Percentiles rank a stretch among this genome's conserved stretches.
Conservation (phyloP, 345 rosid species). For the sweet orange (Citrus sinensis) region DNA sequence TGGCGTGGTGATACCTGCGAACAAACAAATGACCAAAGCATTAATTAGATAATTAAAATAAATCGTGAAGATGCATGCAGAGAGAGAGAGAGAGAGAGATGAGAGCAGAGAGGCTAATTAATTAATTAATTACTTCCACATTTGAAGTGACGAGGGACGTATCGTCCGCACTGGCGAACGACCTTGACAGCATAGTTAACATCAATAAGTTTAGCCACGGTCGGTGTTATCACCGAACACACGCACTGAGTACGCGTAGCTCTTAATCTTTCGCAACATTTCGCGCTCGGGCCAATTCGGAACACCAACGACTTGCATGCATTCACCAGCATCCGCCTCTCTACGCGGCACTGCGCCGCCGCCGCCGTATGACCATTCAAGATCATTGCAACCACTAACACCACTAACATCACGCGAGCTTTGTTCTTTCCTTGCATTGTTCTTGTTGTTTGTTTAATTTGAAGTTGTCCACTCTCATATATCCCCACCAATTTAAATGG, state of each 20-base stretch:
- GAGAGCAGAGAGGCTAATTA: not conserved
- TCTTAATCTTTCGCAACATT: slow-evolving; percentile 15
- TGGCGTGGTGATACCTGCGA: not conserved
- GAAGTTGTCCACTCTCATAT: too few species aligned
- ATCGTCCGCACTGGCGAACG: slow-evolving; percentile 21
- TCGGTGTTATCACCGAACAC: slow-evolving; percentile 16
- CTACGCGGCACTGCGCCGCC: slow-evolving; percentile 4
- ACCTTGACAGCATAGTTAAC: slow-evolving; percentile 8
- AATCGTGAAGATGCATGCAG: not conserved
- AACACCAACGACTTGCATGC: slow-evolving; percentile 8
- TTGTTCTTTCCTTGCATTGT: not conserved
- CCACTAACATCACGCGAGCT: not conserved
- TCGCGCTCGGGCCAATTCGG: not conserved
- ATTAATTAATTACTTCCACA: slow-evolving; percentile 25
- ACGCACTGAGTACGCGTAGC: slow-evolving; percentile 14
- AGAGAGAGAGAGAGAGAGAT: not conserved
- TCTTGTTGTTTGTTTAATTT: not conserved
- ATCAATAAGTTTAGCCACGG: slow-evolving; percentile 13
- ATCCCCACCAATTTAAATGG: too few species aligned
- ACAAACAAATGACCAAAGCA: not conserved
- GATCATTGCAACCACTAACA: not conserved
- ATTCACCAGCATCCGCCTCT: slow-evolving; percentile 9
- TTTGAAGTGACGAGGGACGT: slow-evolving; percentile 24
- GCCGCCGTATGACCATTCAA: not conserved
- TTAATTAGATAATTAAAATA: too few species aligned